These are phyloP conservation scores for Pseudisothecium myosuroides DNA, from an alignment of 225 moss, liverwort and hornwort genomes.

Conservation along the genomic window DNA sequence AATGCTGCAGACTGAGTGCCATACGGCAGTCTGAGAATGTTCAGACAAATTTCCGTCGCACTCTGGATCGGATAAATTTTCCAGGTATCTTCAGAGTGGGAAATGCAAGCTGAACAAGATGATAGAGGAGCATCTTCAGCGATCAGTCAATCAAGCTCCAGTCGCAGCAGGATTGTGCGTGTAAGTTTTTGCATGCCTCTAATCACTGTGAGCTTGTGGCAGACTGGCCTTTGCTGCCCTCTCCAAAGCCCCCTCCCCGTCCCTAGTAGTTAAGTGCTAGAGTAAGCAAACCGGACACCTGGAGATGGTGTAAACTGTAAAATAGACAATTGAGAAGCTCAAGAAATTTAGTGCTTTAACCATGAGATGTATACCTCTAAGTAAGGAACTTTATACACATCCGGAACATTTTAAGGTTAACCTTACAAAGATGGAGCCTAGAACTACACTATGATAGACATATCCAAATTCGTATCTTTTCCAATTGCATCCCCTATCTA, in stretches of 20 bases:
- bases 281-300: neutral
- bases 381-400: neutral
- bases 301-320: neutral
- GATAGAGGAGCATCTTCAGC: neutral
- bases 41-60: neutral
- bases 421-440: neutral
- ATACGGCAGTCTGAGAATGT: neutral
- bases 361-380: no score
- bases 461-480: neutral
- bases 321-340: neutral
- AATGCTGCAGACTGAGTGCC: neutral
- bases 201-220: neutral
- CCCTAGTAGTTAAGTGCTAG: neutral
- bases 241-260: neutral
- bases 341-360: neutral
- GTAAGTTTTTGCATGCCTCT: neutral
- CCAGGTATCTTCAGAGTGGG: neutral
- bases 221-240: neutral
- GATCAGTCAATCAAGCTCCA: neutral
- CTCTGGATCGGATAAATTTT: no score
- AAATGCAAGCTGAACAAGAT: neutral
- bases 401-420: neutral
- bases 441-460: rapidly evolving
- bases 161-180: neutral
- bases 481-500: neutral